phyloP scores from a whole-genome alignment of 768 basidiomycete species.

The Boletus bicolor region DNA sequence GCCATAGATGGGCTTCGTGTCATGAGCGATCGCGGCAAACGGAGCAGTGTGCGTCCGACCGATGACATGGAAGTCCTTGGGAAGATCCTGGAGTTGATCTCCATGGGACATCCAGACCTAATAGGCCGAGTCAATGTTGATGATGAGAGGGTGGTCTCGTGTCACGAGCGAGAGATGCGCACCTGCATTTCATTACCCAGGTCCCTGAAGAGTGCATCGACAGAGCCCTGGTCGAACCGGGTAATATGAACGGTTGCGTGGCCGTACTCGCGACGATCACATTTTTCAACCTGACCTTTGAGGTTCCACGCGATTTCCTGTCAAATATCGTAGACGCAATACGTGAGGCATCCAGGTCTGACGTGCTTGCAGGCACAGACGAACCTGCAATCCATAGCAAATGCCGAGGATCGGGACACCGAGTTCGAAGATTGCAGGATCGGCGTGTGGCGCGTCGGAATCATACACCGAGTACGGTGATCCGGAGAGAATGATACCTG shows the following conservation, averaged over 20 bases:
- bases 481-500: slow-evolving; percentile 94
- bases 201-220: slow-evolving; percentile 80
- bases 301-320: slow-evolving; percentile 93
- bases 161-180: slow-evolving; percentile 11
- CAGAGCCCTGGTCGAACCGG: slow-evolving; percentile 52
- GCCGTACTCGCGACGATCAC: slow-evolving; percentile 94
- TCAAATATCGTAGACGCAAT: background rate
- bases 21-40: slow-evolving; percentile 90
- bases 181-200: slow-evolving; percentile 91
- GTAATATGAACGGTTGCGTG: slow-evolving; percentile 77
- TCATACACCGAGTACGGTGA: slow-evolving; percentile 99
- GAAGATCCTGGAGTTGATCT: slow-evolving; percentile 83
- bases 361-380: slow-evolving; percentile 9
- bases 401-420: slow-evolving; percentile 94
- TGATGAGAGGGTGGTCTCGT: background rate
- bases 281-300: slow-evolving; percentile 79
- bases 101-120: slow-evolving; percentile 99
- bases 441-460: slow-evolving; percentile 86
- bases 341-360: background rate
- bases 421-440: slow-evolving; percentile 83
- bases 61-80: slow-evolving; percentile 82
- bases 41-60: slow-evolving; percentile 86
- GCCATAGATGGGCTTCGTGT: slow-evolving; percentile 85
- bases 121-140: background rate
- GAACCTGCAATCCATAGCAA: slow-evolving; percentile 93